phyloP scores from a whole-genome alignment of 139 green algal species.

The Chlorella sp. region DNA sequence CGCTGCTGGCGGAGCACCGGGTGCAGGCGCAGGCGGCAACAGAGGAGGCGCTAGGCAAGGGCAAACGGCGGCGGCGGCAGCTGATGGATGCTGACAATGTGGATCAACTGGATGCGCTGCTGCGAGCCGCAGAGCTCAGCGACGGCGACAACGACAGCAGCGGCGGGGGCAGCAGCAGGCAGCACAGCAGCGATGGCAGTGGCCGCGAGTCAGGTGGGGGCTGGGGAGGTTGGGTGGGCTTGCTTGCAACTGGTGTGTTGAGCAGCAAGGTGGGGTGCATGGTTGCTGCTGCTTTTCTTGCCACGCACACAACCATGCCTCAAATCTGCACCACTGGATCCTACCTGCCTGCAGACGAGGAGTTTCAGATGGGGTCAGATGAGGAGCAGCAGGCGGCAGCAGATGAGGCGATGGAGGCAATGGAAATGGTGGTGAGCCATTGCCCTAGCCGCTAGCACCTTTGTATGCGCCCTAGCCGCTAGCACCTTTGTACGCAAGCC shows the following conservation, averaged over 20 bases:
- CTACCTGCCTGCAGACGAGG: not conserved
- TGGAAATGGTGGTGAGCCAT: not conserved
- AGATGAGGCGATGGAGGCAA: slow-evolving; percentile 10
- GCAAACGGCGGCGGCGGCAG: slow-evolving; percentile 2
- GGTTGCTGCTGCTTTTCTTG: not conserved
- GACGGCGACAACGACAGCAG: not conserved
- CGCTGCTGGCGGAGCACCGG: not conserved
- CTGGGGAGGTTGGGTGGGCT: not conserved
- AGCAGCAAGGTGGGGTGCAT: no score
- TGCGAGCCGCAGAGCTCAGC: not conserved
- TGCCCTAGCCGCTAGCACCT: no score
- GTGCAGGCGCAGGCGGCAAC: not conserved
- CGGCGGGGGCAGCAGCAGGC: not conserved
- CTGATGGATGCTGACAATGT: not conserved
- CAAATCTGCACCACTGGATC: no score
- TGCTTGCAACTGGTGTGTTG: not conserved
- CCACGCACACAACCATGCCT: not conserved
- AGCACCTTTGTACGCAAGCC: no score
- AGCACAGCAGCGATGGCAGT: not conserved
- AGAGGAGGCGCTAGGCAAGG: slow-evolving; percentile 1
- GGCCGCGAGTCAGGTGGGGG: not conserved
- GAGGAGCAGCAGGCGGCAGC: slow-evolving; percentile 13
- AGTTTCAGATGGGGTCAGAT: not conserved
- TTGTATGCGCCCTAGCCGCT: no score
- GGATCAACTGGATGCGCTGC: not conserved